Evolutionary conservation across 2,329 filamentous ascomycete species (phyloP).

Genomic region (Aspergillus pseudonomiae): DNA sequence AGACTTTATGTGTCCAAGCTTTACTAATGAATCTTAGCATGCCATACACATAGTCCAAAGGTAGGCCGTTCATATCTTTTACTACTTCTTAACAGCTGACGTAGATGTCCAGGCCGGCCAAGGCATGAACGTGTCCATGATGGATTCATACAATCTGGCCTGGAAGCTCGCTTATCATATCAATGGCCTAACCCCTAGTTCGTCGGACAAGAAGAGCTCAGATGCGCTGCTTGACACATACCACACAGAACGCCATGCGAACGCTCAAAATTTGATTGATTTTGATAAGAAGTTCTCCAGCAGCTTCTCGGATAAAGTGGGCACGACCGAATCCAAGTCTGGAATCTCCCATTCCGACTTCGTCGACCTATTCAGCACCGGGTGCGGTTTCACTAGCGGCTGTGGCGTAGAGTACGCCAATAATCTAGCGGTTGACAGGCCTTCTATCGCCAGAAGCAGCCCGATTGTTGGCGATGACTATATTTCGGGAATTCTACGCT

Average conservation of each 20-base stretch:
- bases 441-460: slow-evolving; percentile 17
- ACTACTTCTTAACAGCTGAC: background rate
- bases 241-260: slow-evolving; percentile 35
- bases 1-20: background rate
- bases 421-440: slow-evolving; percentile 26
- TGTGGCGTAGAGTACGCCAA: slow-evolving; percentile 39
- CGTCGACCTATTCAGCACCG: slow-evolving; percentile 34
- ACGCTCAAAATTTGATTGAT: slow-evolving; percentile 39
- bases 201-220: too few species aligned
- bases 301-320: slow-evolving; percentile 40
- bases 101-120: slow-evolving; percentile 59
- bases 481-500: slow-evolving; percentile 33
- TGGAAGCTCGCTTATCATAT: slow-evolving; percentile 43
- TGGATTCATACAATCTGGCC: slow-evolving; percentile 52
- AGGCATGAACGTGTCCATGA: slow-evolving; percentile 77
- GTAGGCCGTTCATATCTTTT: slow-evolving; percentile 12
- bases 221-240: slow-evolving; percentile 36
- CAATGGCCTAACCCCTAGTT: slow-evolving; percentile 33
- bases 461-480: slow-evolving; percentile 22
- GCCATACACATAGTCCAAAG: slow-evolving; percentile 76
- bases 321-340: slow-evolving; percentile 14
- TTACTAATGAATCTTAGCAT: slow-evolving; percentile 49
- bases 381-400: slow-evolving; percentile 40
- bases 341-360: slow-evolving; percentile 36
- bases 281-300: slow-evolving; percentile 41